These are phyloP conservation scores for Chlorella variabilis DNA, from an alignment of 163 green algal species.

Conservation along the genomic window DNA sequence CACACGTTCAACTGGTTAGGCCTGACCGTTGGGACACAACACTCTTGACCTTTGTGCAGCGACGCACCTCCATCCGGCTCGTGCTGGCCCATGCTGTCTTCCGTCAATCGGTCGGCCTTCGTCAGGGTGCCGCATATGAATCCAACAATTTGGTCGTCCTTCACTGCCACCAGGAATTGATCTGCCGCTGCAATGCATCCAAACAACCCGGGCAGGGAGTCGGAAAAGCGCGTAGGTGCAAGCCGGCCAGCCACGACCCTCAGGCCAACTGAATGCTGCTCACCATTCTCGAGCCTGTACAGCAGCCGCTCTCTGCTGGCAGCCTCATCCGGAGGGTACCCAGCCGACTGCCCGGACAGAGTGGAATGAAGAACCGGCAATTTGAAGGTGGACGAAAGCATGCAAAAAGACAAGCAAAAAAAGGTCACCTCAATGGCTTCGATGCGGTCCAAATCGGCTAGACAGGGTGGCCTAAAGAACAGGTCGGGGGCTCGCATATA, in stretches of 20 bases:
- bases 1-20: too few relatives aligned
- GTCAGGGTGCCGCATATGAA: conserved; percentile 33
- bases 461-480: conserved; percentile 16
- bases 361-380: not conserved
- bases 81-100: conserved; percentile 46
- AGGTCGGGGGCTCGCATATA: too few relatives aligned
- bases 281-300: conserved; percentile 27
- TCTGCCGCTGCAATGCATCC: conserved; percentile 11
- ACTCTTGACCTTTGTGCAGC: too few relatives aligned
- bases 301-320: conserved; percentile 27
- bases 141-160: not conserved
- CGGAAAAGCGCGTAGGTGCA: not conserved
- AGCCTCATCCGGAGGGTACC: conserved; percentile 46
- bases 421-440: conserved; percentile 19
- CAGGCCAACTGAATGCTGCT: not conserved
- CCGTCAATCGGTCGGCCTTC: not conserved
- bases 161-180: conserved; percentile 39
- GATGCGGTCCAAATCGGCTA: not conserved
- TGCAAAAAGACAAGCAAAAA: too few relatives aligned
- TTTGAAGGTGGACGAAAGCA: too few relatives aligned
- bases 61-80: conserved; percentile 49
- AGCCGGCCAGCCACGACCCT: not conserved
- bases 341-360: conserved; percentile 3
- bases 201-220: not conserved
- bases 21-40: too few relatives aligned